These are phyloP conservation scores for Pseudogymnoascus sp. DNA, from an alignment of 2,329 filamentous ascomycete genomes.

Conservation along the genomic window DNA sequence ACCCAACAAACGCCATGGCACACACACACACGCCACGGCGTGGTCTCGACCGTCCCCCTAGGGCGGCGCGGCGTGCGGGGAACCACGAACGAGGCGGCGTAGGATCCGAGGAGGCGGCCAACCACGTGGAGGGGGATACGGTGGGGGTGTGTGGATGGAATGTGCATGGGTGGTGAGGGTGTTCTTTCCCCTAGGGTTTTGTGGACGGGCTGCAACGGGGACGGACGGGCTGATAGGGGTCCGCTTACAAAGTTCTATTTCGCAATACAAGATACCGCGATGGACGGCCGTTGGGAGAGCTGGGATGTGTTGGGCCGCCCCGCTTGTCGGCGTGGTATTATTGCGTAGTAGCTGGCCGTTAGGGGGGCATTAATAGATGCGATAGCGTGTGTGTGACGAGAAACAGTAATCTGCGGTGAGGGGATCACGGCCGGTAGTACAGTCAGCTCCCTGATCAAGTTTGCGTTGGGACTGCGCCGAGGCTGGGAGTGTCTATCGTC, in stretches of 20 bases:
- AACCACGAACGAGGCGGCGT: not conserved
- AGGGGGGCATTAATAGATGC: not conserved
- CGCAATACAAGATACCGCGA: not conserved
- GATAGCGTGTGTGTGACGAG: not conserved
- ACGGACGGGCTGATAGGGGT: not conserved
- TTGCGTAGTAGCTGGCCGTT: not conserved
- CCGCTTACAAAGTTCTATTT: not conserved
- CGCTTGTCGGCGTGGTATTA: not conserved
- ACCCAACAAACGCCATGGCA: not conserved
- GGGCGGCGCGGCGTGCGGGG: not conserved
- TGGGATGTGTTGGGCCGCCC: not conserved
- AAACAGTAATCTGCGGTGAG: not conserved
- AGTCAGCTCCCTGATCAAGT: not conserved
- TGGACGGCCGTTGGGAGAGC: too few relatives aligned
- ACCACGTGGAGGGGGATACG: not conserved
- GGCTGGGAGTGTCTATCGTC: not conserved
- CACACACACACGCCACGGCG: not conserved
- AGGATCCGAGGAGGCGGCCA: constrained; percentile 3
- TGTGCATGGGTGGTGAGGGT: not conserved
- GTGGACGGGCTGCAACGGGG: not conserved
- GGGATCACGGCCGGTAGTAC: not conserved
- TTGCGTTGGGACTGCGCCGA: not conserved
- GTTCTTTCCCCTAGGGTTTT: not conserved
- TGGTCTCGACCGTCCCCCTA: not conserved
- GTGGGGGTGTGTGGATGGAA: not conserved